phyloP scores from a whole-genome alignment of 2,329 filamentous ascomycete genomes.

The Fusarium mundagurra region DNA sequence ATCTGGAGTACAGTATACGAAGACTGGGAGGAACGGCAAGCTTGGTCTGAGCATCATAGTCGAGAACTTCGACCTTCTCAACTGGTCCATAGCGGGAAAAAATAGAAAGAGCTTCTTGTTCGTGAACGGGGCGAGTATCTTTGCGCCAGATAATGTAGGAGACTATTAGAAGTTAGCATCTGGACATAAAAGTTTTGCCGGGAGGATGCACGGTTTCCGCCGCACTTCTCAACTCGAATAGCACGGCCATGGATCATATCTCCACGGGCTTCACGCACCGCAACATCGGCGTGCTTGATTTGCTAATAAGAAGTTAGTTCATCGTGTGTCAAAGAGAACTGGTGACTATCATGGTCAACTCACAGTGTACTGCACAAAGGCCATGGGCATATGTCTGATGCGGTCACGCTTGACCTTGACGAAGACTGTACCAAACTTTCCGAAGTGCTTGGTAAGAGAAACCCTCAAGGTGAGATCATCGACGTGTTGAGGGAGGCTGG shows the following conservation, averaged over 20 bases:
- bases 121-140: conserved; percentile 48
- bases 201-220: conserved; percentile 63
- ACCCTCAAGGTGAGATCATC: conserved; percentile 62
- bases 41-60: conserved; percentile 44
- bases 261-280: conserved; percentile 59
- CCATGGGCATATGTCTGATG: conserved; percentile 66
- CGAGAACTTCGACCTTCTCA: conserved; percentile 50
- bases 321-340: neutral
- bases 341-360: conserved; percentile 38
- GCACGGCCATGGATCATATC: conserved; percentile 63
- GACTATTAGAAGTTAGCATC: conserved; percentile 50
- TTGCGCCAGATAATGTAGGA: conserved; percentile 58
- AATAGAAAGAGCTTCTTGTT: conserved; percentile 56
- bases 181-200: neutral
- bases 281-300: conserved; percentile 58
- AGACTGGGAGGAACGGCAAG: conserved; percentile 53
- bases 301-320: conserved; percentile 51
- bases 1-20: conserved; percentile 61
- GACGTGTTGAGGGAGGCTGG: conserved; percentile 61
- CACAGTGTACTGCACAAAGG: conserved; percentile 71
- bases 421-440: conserved; percentile 64
- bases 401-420: conserved; percentile 71
- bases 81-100: conserved; percentile 58
- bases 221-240: conserved; percentile 68
- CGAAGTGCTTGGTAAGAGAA: conserved; percentile 63